Base-by-base conservation (phyloP, 257 asterid species). In the Leptodermis oblonga region DNA sequence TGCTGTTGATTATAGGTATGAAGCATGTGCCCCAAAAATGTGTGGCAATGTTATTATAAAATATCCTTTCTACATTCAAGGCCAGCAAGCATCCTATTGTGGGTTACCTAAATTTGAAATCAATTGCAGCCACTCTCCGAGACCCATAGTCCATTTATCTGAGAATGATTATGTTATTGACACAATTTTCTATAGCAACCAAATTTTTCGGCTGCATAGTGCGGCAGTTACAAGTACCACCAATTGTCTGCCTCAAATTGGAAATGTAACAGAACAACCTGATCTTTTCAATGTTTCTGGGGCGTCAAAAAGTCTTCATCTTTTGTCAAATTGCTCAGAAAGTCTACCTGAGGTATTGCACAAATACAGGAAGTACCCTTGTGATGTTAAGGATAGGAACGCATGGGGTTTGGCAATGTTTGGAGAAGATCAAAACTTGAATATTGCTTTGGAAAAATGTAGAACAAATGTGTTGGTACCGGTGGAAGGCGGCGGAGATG, bases 311-410 rank as follows among this genome's bases (percentile, higher is more conserved):
- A 4, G 1, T 3, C 81, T 88, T 59, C 69, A 59, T 68, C 43
- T 90, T 74, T 72, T 90, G 31, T 82, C 83, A 7, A 75, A 72
- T 1, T 88, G 97, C 68, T 17, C 8, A 0, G 11, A 9, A 4
- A 6, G 66, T 1, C 7, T 78, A 71, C 5, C 58, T 0, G 66
- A 37, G 28, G 39, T 28, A 10, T 53, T 80, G 15, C n/a, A 0
- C 37, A 70, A 68, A 75, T 58, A 76, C 81, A 63, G n/a, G 36
- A 64, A 1, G 72, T 1, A 51, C 18, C 34, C 36, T 3, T 78
- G 82, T 17, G 36, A 34, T 51, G 11, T 20, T 1, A n/a, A 51
- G 3, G 56, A 14, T 51, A 6, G 23, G 11, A 26, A 26, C 7
- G 11, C 26, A 1, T 67, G 73, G 81, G 76, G 45, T 48, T 10